Evolutionary conservation across 2,329 filamentous ascomycete genomes (phyloP).

Genomic region (Beauveria scarabaeidicola): DNA sequence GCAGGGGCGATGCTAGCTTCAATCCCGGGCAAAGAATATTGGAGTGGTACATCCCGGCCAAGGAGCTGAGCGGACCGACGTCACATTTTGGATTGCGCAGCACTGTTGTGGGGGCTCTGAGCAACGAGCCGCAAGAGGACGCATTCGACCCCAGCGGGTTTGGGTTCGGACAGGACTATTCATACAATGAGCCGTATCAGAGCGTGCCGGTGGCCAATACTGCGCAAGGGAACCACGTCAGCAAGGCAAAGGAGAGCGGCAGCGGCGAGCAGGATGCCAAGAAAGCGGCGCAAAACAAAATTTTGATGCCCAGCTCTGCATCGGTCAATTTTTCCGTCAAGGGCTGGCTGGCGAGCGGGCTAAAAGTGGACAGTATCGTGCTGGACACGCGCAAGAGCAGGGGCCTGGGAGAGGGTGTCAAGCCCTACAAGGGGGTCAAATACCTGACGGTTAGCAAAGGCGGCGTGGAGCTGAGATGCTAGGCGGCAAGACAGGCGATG

Average conservation of each 20-base stretch:
- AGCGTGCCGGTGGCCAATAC: conserved; percentile 28
- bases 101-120: conserved; percentile 61
- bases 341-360: conserved; percentile 59
- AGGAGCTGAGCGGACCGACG: conserved; percentile 61
- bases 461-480: conserved; percentile 57
- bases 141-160: conserved; percentile 43
- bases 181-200: conserved; percentile 51
- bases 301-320: conserved; percentile 72
- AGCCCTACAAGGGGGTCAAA: conserved; percentile 97
- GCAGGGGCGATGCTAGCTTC: conserved; percentile 76
- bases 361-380: conserved; percentile 59
- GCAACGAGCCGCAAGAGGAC: conserved; percentile 40
- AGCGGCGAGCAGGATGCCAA: conserved; percentile 43
- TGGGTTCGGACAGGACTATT: conserved; percentile 42
- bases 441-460: conserved; percentile 72
- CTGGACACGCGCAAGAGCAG: conserved; percentile 71
- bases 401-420: conserved; percentile 78
- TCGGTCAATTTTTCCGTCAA: conserved; percentile 64
- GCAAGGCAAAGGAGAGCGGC: conserved; percentile 17
- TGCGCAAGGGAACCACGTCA: conserved; percentile 19
- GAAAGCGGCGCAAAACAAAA: conserved; percentile 59
- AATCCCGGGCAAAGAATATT: conserved; percentile 62
- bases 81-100: conserved; percentile 69
- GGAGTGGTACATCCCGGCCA: conserved; percentile 75
- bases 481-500: neutral